Evolutionary conservation across 1,284 basidiomycete genomes (phyloP).

Genomic region (Fomitopsis betulina): DNA sequence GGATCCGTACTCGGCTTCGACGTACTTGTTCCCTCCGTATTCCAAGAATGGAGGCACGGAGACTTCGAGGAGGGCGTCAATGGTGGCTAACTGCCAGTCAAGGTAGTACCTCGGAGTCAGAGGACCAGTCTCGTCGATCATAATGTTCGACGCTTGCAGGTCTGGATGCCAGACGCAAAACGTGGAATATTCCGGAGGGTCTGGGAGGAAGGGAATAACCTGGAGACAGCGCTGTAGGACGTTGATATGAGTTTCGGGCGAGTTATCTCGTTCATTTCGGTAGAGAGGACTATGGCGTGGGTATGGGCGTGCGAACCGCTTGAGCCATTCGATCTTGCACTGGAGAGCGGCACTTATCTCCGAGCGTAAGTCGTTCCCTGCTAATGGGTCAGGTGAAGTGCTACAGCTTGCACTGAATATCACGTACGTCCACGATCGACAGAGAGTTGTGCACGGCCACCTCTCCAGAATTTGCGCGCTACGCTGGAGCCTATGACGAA

Average conservation of each 20-base stretch:
- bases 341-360: conserved; percentile 3
- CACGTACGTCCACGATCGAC: conserved; percentile 25
- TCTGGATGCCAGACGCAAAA: conserved; percentile 31
- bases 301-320: neutral
- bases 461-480: conserved; percentile 23
- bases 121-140: conserved; percentile 17
- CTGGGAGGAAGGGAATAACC: conserved; percentile 5
- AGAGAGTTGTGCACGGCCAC: conserved; percentile 14
- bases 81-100: conserved; percentile 25
- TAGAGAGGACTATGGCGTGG: neutral
- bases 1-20: neutral
- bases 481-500: conserved; percentile 24
- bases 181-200: conserved; percentile 4
- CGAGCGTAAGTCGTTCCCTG: conserved; percentile 11
- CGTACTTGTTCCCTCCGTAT: neutral
- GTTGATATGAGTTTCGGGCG: conserved; percentile 1
- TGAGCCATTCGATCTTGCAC: neutral
- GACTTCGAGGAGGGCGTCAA: neutral
- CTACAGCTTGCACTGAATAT: neutral
- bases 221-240: conserved; percentile 6
- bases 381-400: neutral
- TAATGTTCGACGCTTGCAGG: conserved; percentile 25
- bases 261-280: neutral
- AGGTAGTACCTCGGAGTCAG: conserved; percentile 22
- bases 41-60: neutral